phyloP scores from a whole-genome alignment of 306 rosid species.

The Corylus heterophylla region DNA sequence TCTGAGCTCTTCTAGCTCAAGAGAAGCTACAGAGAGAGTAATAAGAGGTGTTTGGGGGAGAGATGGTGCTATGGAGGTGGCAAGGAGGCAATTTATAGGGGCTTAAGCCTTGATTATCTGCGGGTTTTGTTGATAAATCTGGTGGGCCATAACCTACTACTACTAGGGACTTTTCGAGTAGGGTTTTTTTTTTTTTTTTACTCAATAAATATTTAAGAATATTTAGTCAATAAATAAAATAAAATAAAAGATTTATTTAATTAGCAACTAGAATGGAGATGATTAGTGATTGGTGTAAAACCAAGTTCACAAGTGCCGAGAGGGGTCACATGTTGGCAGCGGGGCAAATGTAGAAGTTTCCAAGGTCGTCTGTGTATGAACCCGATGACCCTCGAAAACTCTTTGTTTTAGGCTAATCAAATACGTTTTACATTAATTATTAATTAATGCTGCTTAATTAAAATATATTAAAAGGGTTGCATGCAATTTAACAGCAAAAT shows the following conservation, averaged over 20 bases:
- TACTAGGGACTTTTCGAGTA: neutral
- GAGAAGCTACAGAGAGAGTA: no score
- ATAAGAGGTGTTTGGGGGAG: neutral
- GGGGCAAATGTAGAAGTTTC: constrained; percentile 36
- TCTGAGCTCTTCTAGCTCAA: neutral
- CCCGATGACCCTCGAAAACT: neutral
- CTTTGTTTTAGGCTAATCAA: neutral
- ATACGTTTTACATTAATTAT: neutral
- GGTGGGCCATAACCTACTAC: neutral
- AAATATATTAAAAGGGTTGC: no score
- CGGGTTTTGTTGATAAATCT: constrained; percentile 18
- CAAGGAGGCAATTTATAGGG: constrained; percentile 39
- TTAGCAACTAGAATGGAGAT: neutral
- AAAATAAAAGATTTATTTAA: neutral
- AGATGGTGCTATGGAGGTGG: neutral
- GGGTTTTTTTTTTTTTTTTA: neutral
- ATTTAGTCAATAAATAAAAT: no score
- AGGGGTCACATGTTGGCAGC: constrained; percentile 25
- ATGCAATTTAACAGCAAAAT: no score
- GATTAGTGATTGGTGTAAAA: neutral
- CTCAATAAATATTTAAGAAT: no score
- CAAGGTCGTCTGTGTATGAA: constrained; percentile 29
- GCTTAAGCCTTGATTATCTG: constrained; percentile 29
- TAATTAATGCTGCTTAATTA: no score
- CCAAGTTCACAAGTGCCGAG: constrained; percentile 4